Conservation (phyloP, 179 eudicot genomes). For the Silene coronaria region DNA sequence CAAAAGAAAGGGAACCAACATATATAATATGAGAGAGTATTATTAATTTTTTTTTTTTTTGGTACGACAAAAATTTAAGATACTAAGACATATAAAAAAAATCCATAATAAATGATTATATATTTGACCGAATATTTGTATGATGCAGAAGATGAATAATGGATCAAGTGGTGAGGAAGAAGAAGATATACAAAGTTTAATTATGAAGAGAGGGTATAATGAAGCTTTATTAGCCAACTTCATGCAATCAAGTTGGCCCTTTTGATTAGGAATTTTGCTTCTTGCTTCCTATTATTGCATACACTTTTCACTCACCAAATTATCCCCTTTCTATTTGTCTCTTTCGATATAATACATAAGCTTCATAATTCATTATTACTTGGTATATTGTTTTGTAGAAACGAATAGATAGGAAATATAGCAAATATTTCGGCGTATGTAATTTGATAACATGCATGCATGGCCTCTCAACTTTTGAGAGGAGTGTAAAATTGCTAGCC, state of each 20-base stretch:
- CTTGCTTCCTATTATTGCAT: background rate
- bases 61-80: too few species aligned
- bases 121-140: background rate
- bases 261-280: conserved; percentile 22
- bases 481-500: too few species aligned
- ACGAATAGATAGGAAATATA: background rate
- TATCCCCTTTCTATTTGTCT: conserved; percentile 16
- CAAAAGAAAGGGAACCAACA: too few species aligned
- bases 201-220: conserved; percentile 22
- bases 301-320: background rate
- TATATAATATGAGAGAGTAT: too few species aligned
- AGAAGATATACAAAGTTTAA: conserved; percentile 21
- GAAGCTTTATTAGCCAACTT: conserved; percentile 22
- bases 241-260: conserved; percentile 30
- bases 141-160: conserved; percentile 27
- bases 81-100: too few species aligned
- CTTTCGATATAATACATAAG: background rate
- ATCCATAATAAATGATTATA: too few species aligned
- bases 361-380: background rate
- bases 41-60: too few species aligned
- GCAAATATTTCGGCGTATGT: conserved; percentile 4
- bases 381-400: background rate
- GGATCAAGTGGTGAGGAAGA: conserved; percentile 12
- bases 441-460: background rate
- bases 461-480: too few species aligned